phyloP scores from a whole-genome alignment of 345 rosid species.

The Noccaea bulbosa region DNA sequence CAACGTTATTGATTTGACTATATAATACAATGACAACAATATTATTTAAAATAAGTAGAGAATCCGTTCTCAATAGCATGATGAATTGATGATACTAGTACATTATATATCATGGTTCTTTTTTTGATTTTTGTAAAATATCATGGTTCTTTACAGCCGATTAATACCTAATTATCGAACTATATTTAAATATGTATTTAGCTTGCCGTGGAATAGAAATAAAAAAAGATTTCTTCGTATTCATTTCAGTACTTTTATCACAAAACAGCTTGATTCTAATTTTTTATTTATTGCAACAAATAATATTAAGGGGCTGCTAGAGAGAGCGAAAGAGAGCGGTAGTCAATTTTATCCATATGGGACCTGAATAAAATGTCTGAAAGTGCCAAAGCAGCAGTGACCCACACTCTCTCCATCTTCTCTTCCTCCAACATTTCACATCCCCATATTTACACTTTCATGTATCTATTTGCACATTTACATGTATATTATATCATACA shows the following conservation, averaged over 20 bases:
- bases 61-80: neutral
- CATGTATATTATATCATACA: neutral
- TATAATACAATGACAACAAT: neutral
- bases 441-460: constrained; percentile 22
- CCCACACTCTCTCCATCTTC: constrained; percentile 33
- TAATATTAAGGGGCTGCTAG: constrained; percentile 1
- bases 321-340: constrained; percentile 21
- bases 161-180: too few relatives aligned
- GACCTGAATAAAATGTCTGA: constrained; percentile 39
- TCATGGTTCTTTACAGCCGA: too few relatives aligned
- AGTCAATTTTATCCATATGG: constrained; percentile 29
- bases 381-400: constrained; percentile 36
- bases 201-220: neutral
- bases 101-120: too few relatives aligned
- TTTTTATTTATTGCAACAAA: neutral
- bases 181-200: neutral
- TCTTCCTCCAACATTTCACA: constrained; percentile 40
- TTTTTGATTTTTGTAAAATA: too few relatives aligned
- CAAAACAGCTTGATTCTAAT: neutral
- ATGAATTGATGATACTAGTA: too few relatives aligned
- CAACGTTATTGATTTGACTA: constrained; percentile 30
- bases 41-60: neutral
- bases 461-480: constrained; percentile 11
- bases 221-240: neutral
- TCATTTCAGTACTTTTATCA: neutral